phyloP scores from a whole-genome alignment of 1,284 basidiomycete genomes.

The Polyporus tsugae region DNA sequence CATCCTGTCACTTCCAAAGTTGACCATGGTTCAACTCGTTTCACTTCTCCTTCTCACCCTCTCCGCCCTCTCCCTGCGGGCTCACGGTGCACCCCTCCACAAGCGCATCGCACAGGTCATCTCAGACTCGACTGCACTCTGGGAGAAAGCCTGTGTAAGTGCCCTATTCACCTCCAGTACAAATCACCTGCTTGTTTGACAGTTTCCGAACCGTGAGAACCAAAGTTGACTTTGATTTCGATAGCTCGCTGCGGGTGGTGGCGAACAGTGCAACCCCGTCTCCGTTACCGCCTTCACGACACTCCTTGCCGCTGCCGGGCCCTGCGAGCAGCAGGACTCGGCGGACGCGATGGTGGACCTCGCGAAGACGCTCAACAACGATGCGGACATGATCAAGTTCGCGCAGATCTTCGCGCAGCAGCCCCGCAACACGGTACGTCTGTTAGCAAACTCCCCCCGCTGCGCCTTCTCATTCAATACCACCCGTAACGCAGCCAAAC shows the following conservation, averaged over 20 bases:
- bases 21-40: conserved; percentile 34
- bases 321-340: conserved; percentile 69
- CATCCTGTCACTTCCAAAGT: not conserved
- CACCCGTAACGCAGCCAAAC: conserved; percentile 41
- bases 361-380: conserved; percentile 62
- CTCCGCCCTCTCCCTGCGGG: conserved; percentile 31
- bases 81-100: conserved; percentile 38
- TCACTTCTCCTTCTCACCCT: conserved; percentile 31
- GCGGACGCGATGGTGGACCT: conserved; percentile 69
- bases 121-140: conserved; percentile 47
- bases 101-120: conserved; percentile 54
- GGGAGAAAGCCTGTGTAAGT: conserved; percentile 51
- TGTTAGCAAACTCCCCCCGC: not conserved
- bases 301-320: conserved; percentile 60
- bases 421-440: conserved; percentile 54
- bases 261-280: conserved; percentile 58
- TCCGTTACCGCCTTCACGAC: conserved; percentile 60
- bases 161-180: not conserved
- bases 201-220: conserved; percentile 43
- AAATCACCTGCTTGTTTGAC: conserved; percentile 8
- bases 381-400: conserved; percentile 62
- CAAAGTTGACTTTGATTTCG: conserved; percentile 42
- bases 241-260: conserved; percentile 61
- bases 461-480: not conserved
- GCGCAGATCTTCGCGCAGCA: conserved; percentile 70